Evolutionary conservation across 345 rosid genomes (phyloP).

Genomic region (Dovyalis caffra): DNA sequence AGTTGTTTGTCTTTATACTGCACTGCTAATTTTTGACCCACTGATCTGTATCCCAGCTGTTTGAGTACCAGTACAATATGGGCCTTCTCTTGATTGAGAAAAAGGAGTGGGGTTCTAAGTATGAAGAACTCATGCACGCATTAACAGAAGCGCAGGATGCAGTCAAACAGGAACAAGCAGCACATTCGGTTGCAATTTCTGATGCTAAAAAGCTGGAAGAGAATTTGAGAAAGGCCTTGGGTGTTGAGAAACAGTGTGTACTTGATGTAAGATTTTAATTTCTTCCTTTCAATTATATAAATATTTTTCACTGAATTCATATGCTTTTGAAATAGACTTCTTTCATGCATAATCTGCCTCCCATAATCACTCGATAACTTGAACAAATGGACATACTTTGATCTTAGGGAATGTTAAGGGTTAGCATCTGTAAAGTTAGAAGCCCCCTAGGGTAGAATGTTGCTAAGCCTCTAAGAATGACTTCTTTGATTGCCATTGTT

Average conservation of each 20-base stretch:
- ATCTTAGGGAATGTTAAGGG: not conserved
- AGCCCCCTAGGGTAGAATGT: no score
- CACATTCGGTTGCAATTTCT: constrained; percentile 63
- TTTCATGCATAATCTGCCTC: not conserved
- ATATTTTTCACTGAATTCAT: not conserved
- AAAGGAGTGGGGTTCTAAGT: constrained; percentile 73
- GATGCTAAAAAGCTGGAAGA: constrained; percentile 88
- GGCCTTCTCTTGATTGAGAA: constrained; percentile 93
- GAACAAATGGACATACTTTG: not conserved
- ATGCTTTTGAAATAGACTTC: not conserved
- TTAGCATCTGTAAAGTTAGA: no score
- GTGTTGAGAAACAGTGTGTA: constrained; percentile 91
- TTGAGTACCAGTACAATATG: constrained; percentile 89
- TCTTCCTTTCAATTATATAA: not conserved
- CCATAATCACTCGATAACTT: not conserved
- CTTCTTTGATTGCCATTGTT: no score
- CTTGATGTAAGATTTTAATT: constrained; percentile 57
- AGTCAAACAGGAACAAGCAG: constrained; percentile 68
- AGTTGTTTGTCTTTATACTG: constrained; percentile 3
- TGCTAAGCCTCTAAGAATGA: no score
- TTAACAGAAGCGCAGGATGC: constrained; percentile 58
- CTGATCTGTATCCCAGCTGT: constrained; percentile 53
- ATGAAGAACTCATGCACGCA: constrained; percentile 60
- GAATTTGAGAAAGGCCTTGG: constrained; percentile 77
- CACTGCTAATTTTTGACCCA: constrained; percentile 7